Conservation (phyloP, 2,329 filamentous ascomycete species). For the Aspergillus neoniger region DNA sequence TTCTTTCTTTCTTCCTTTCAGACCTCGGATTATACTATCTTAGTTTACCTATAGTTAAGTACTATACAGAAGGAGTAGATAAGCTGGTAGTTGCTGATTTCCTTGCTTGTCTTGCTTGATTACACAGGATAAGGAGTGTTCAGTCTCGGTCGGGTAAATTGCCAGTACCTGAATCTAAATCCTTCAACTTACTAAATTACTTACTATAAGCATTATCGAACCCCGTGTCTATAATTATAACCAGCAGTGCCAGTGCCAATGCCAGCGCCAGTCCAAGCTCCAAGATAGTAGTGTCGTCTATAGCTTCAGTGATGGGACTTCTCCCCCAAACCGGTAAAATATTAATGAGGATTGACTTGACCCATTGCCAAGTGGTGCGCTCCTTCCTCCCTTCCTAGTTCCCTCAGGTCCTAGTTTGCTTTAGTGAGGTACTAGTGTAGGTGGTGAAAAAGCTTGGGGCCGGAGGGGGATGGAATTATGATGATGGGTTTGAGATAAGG, state of each 20-base stretch:
- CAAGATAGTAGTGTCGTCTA: background rate
- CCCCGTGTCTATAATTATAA: conserved; percentile 10
- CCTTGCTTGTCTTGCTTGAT: too few relatives aligned
- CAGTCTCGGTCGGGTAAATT: too few relatives aligned
- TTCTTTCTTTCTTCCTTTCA: too few relatives aligned
- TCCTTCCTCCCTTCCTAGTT: background rate
- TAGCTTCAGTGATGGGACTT: background rate
- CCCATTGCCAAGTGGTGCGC: background rate
- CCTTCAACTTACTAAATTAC: background rate
- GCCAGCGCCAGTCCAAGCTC: background rate
- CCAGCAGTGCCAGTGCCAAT: background rate
- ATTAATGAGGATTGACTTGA: background rate
- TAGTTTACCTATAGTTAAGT: too few relatives aligned
- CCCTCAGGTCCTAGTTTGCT: background rate
- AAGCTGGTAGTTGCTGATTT: background rate
- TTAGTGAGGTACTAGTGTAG: conserved; percentile 16
- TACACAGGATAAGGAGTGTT: too few relatives aligned
- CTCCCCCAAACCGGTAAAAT: background rate
- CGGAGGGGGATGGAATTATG: too few relatives aligned
- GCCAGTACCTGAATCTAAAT: too few relatives aligned
- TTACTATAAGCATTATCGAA: background rate
- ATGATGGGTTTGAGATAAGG: too few relatives aligned
- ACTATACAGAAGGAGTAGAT: background rate
- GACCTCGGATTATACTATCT: background rate
- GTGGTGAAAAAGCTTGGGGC: conserved; percentile 7